Evolutionary conservation across 352 stramenopile genomes (phyloP), one percentile per base, ranked within the genome.

Genomic region (Pythium pectinolyticum): DNA sequence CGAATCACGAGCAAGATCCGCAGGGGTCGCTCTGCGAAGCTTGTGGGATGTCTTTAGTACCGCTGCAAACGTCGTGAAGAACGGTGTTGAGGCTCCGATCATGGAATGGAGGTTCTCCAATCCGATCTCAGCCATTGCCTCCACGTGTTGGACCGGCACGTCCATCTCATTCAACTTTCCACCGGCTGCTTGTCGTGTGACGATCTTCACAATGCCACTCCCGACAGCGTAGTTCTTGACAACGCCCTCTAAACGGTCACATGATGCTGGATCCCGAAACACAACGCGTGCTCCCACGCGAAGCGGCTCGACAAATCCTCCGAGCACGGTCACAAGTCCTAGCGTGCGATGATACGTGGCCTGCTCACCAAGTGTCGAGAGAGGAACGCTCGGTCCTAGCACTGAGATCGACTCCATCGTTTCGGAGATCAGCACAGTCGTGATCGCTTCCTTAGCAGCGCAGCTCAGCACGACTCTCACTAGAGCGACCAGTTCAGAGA

Each of bases 11-110:
- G 39, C 45, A 8, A 71, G 15, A 15, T 71, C 43, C 0, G 25
- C 25, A 17, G 54, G 12, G 5, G 57, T 46, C 34, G 37, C 34
- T 48, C 65, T 66, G 12, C 66, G 19, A 27, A 71, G 25, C 37
- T 66, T 66, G 31, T 71, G 64, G 8, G 64, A 55, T 20, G 51
- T 39, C 45, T 71, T 71, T 27, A 71, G 47, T 31, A 62, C 52
- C 20, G 64, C 54, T 4, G 64, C 64, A 30, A 66, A 62, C 11
- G 57, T 57, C 9, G 64, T 39, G 28, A 66, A 71, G 25, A 71
- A 71, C 1, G 37, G 49, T 1, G 52, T 32, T 17, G 30, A 22
- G 2, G 32, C 27, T 12, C 51, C 50, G 3, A 66, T 34, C 19
- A 46, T 37, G 5, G 22, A 32, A 17, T 55, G 37, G 6, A 70